Percentiles rank a stretch among this genome's conserved stretches.
phyloP scores from a whole-genome alignment of 164 flowering plant genomes.

The Chimonanthus praecox region DNA sequence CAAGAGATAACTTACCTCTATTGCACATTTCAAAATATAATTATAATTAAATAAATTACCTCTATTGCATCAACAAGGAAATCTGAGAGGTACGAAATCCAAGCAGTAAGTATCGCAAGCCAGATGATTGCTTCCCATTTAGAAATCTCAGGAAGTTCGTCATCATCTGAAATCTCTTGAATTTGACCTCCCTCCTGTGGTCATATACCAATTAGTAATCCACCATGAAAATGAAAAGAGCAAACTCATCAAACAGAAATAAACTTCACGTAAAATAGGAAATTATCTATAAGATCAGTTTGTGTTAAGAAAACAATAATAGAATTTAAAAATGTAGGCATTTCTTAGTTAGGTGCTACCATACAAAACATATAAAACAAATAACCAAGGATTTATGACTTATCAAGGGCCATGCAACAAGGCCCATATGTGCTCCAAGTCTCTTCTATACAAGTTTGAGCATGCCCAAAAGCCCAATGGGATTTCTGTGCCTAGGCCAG shows the following conservation, averaged over 20 bases:
- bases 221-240: neutral
- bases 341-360: no score
- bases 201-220: neutral
- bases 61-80: conserved; percentile 58
- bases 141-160: conserved; percentile 57
- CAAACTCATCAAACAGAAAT: neutral
- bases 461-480: no score
- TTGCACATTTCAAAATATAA: conserved; percentile 18
- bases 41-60: conserved; percentile 21
- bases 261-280: neutral
- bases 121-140: conserved; percentile 59
- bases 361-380: no score
- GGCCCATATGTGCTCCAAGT: no score
- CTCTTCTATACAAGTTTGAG: no score
- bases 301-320: no score
- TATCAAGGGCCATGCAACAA: no score
- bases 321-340: no score
- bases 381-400: no score
- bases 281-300: no score
- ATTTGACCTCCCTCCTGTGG: conserved; percentile 32
- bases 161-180: conserved; percentile 32
- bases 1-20: conserved; percentile 29
- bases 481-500: no score
- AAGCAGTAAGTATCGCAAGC: conserved; percentile 53
- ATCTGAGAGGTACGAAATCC: conserved; percentile 60